Evolutionary conservation across 176 grass and related monocot genomes (phyloP), one percentile per base, ranked within the genome.

Genomic region (Juncus inflexus): DNA sequence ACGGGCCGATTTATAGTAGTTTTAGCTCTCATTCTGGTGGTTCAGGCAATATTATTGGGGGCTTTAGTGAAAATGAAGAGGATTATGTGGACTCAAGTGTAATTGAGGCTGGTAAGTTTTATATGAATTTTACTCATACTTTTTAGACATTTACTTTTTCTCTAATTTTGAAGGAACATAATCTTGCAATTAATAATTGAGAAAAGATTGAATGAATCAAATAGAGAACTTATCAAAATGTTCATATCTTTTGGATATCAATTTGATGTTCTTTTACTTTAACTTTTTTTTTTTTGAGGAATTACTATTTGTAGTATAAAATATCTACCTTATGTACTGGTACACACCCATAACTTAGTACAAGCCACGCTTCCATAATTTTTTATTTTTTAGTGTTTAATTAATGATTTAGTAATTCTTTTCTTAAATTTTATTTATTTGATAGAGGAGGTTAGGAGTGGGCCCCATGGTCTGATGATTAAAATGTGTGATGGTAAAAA

Each of bases 81-180:
- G 92, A 97, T 35, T 97, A 89, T 66, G 87, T 97, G 28, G 53
- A 91, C 60, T 97, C 87, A 49, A 89, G 65, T 67, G 80, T 97
- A 51, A 89, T 91, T 40, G 92, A 97, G 72, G 92, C 92, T 43
- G 88, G 87, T 97, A 79, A 73, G 47, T 65, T 9, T 9, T 71
- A 35, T 52, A 12, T 9, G 10, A 43, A 3, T 53, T 12, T 16
- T 53, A 6, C 12, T 45, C 11, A 7, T 37, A 60, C 53, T 45
- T 9, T 67, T 52, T 28, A 13, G 35, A 57, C 14, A 14, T 3
- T 38, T 11, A 28, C 11, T 51, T 47, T 63, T 41, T 39, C 12
- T 41, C 3, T 55, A 3, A 35, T 75, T 37, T 28, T 11, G n/a
- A 36, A 3, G 9, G 9, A 38, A 15, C 36, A 19, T 84, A 14